These are phyloP conservation scores for Penicillium soppii DNA, from an alignment of 495 filamentous ascomycete species.

Conservation along the genomic window DNA sequence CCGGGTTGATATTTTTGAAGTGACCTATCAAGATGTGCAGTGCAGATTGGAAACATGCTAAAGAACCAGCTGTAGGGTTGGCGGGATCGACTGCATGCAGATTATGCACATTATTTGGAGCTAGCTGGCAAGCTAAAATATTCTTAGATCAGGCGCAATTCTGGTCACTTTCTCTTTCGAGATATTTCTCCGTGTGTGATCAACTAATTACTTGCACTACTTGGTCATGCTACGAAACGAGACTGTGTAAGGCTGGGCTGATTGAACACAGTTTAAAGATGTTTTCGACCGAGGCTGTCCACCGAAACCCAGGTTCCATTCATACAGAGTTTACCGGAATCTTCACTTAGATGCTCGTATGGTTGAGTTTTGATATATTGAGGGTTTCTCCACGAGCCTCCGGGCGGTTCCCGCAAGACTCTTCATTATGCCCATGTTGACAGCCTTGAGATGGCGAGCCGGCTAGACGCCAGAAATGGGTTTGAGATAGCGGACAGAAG, in stretches of 20 bases:
- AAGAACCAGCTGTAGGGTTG: too few relatives aligned
- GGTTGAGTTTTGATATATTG: not conserved
- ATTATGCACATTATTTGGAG: not conserved
- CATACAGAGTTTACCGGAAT: not conserved
- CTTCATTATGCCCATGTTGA: not conserved
- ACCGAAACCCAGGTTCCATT: not conserved
- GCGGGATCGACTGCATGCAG: not conserved
- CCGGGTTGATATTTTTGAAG: too few relatives aligned
- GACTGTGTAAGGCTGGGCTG: not conserved
- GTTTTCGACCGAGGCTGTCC: not conserved
- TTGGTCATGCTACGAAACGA: not conserved
- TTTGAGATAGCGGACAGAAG: not conserved
- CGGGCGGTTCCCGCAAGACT: constrained; percentile 3
- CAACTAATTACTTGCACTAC: not conserved
- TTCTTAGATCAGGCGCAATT: not conserved
- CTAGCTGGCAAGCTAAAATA: not conserved
- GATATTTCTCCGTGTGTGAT: not conserved
- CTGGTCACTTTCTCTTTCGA: not conserved
- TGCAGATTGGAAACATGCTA: too few relatives aligned
- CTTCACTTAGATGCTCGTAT: not conserved
- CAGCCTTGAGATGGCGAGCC: constrained; percentile 1
- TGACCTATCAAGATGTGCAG: too few relatives aligned
- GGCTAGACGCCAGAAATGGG: not conserved
- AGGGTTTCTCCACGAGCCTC: not conserved
- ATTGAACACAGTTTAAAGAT: not conserved